Evolutionary conservation across 2,329 filamentous ascomycete species (phyloP), one percentile per base, ranked within the genome.

Genomic region (Epichloe amarillans): DNA sequence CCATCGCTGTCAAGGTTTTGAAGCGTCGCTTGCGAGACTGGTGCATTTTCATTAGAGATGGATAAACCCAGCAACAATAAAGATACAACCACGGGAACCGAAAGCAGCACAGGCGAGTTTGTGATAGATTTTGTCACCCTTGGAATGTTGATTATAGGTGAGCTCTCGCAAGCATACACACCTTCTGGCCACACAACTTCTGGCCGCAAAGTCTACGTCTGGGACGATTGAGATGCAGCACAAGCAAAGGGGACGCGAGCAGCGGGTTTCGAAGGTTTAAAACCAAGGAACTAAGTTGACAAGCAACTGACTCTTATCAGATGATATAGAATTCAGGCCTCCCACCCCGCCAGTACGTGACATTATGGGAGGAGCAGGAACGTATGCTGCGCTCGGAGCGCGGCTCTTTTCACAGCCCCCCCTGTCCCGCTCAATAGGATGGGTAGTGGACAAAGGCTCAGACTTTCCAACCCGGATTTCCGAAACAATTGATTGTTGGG

Each of bases 361-460:
- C 61, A 77, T 96, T 19, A 74, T 93, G n/a, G 93, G 93, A 49
- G 93, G 93, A 23, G 93, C 86, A 30, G 93, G 90, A 26, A 79
- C 89, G 2, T 97, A 87, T 65, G 84, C 86, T 8, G 88, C 89
- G 7, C 72, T 97, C 6, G 93, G 93, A 19, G 93, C 93, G 17
- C 86, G 93, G 35, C 74, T 98, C 46, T 85, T 95, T 95, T 91
- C 88, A 4, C 86, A 88, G 2, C 69, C 74, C 35, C 74, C 35
- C 75, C 81, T 3, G 44, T 86, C 88, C 21, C 73, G 71, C 38
- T 75, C 77, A 2, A 80, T 97, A 5, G 88, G 88, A 55, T 97
- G 90, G 90, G 83, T 97, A 55, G 80, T 97, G 42, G 91, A 98
- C 66, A 79, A 82, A 60, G 93, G 93, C 33, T 84, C 80, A 15